Evolutionary conservation across 495 filamentous ascomycete genomes (phyloP), one percentile per base, ranked within the genome.

Genomic region (Penicillium lagena): DNA sequence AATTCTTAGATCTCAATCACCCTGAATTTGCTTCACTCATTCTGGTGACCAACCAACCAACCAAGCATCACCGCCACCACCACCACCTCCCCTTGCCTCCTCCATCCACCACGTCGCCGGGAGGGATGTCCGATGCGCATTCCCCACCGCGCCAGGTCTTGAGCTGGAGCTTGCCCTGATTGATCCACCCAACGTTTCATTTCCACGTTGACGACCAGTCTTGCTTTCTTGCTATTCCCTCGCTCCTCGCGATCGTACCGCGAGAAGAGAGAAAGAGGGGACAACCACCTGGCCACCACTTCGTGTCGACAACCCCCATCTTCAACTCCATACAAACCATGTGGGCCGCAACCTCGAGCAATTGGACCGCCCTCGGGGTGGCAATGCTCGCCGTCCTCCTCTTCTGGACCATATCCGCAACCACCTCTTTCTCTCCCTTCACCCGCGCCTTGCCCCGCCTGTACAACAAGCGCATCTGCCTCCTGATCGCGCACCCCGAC

Each of bases 401-500:
- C 43, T 70, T 71, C 58, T 75, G 73, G 67, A 70, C 63, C 15
- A 63, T 66, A 54, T 78, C 60, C 46, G 22, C 22, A 22, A 76
- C 64, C 47, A 75, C 68, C 59, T 81, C 56, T 47, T 75, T 50
- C 42, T 93, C 51, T 70, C 87, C 44, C 49, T 89, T 56, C 69
- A 83, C 63, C 52, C 80, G 64, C 8, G 74, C 78, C 27, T 86
- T 90, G 54, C 87, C 88, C 1, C 78, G 64, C 42, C 72, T 95
- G 45, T 70, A 71, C 46, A 82, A 85, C 69, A 90, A 94, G 70
- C 76, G 85, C 49, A 87, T 96, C 49, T 85, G 85, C 56, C 76
- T 98, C 27, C 72, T 98, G 32, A 97, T 98, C 62, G 93, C 93
- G 4, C 93, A 98, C 66, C 93, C 93, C 0, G 93, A 98, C 63